These are phyloP conservation scores for Abrus pulchellus DNA, from an alignment of 306 rosid genomes.

Conservation along the genomic window DNA sequence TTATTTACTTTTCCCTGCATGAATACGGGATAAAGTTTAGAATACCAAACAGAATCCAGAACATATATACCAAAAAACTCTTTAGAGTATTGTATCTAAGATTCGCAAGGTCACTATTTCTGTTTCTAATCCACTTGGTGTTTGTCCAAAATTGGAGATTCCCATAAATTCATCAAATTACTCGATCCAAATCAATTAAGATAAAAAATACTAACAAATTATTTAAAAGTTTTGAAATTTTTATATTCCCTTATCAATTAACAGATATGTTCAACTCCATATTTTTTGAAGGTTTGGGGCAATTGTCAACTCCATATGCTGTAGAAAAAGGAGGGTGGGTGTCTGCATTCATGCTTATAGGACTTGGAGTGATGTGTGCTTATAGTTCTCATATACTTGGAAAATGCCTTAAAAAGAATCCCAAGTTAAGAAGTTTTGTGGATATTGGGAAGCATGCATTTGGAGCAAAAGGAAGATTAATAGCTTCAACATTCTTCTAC, in stretches of 20 bases:
- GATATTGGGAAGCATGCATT: slow-evolving; percentile 78
- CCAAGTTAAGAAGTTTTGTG: slow-evolving; percentile 61
- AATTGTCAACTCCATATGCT: slow-evolving; percentile 79
- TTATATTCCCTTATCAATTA: background rate
- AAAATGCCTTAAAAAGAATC: slow-evolving; percentile 66
- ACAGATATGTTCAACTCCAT: background rate
- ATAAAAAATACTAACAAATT: background rate
- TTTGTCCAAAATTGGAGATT: no score
- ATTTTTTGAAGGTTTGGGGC: slow-evolving; percentile 72
- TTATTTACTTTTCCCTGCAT: background rate
- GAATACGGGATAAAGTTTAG: background rate
- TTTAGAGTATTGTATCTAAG: background rate
- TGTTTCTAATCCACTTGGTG: background rate
- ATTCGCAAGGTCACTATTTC: background rate
- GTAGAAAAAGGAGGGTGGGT: slow-evolving; percentile 74
- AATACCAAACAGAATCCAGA: background rate
- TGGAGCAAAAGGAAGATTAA: slow-evolving; percentile 65
- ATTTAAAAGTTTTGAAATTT: background rate
- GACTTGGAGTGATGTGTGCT: slow-evolving; percentile 64
- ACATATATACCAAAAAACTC: background rate
- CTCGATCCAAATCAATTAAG: no score
- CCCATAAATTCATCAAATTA: no score
- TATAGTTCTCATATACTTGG: slow-evolving; percentile 69
- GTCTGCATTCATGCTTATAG: slow-evolving; percentile 58
- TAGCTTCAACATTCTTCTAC: slow-evolving; percentile 64